Evolutionary conservation across 2,329 filamentous ascomycete species (phyloP), one percentile per base, ranked within the genome.

Genomic region (Periconia digitata): DNA sequence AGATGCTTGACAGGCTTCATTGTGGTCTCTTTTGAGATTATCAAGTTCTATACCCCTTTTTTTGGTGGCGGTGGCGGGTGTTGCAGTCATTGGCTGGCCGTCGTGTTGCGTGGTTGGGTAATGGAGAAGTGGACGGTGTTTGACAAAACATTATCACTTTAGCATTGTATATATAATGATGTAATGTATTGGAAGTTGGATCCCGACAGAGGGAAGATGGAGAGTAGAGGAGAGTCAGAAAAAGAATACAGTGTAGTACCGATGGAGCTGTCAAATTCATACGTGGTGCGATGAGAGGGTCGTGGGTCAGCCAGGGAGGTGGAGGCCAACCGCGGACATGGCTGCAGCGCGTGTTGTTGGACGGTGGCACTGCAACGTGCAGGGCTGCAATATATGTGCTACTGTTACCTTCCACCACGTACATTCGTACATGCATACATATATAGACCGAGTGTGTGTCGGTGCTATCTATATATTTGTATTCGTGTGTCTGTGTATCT

Each of bases 31-130:
- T 16, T 46, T 47, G 34, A 44, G 47, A 40, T 47, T 50, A 24
- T 51, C 43, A 41, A 36, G 58, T 55, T 59, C 49, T 62, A 62
- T 62, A 59, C 56, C 58, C 58, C 55, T 56, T 38, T 46, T 47
- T 43, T 51, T 43, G 44, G 42, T 18, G 44, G 47, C 40, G 37
- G 52, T 37, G 43, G 36, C 32, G 24, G 44, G 46, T 10, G 27
- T 3, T 32, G 13, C 29, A 44, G 15, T 35, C n/a, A n/a, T n/a
- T n/a, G n/a, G n/a, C n/a, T 10, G 38, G 3, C 20, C 20, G n/a
- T 39, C 22, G 22, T 3, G 18, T 34, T 10, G 22, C 38, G 38
- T 37, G 17, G 17, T 32, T 32, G 27, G n/a, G n/a, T 32, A 32
- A 32, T 32, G 27, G 27, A 32, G 18, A 32, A 10, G 22, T 18